Evolutionary conservation across 176 grass and related monocot genomes (phyloP), one percentile per base, ranked within the genome.

Genomic region (Oryza australiensis): DNA sequence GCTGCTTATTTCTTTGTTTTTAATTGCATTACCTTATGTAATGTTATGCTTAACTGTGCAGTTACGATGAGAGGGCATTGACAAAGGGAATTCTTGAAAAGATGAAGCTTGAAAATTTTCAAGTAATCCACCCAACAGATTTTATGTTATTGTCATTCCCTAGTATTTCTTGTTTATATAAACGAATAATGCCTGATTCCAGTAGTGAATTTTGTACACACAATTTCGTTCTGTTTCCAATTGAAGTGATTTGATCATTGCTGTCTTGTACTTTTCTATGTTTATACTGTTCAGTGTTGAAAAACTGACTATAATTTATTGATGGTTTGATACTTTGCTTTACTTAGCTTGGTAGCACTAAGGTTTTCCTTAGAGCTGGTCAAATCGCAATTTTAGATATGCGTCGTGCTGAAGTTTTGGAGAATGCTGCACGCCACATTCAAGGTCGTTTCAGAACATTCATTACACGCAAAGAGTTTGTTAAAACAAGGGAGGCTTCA

Each of bases 361-460:
- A 99, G 82, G 87, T 95, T 64, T 99, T 99, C 70, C 93, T 99
- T 75, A 91, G 96, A 78, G 93, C 90, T 14, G 96, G 96, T 77
- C 96, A 99, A 84, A 95, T 99, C 12, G 96, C 96, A 14, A 74
- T 95, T 59, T 85, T 99, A 80, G 96, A 99, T 82, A 83, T 84
- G 76, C 78, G 64, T n/a, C 91, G 96, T 70, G 92, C 80, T 80
- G 96, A 99, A 77, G 85, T 95, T 88, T 92, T 99, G 88, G 96
- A 99, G 68, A 93, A 93, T 64, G 89, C 96, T 88, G 93, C 96
- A 37, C 94, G 87, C 10, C 53, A 73, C 77, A 93, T 99, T 85
- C 96, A 99, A 88, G 57, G 77, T 64, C 49, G 64, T 83, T 98
- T 99, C 76, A 93, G 93, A 88, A 83, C 89, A 45, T 98, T 90